These are phyloP conservation scores for Bombardia bombarda DNA, from an alignment of 495 filamentous ascomycete genomes.

Conservation along the genomic window DNA sequence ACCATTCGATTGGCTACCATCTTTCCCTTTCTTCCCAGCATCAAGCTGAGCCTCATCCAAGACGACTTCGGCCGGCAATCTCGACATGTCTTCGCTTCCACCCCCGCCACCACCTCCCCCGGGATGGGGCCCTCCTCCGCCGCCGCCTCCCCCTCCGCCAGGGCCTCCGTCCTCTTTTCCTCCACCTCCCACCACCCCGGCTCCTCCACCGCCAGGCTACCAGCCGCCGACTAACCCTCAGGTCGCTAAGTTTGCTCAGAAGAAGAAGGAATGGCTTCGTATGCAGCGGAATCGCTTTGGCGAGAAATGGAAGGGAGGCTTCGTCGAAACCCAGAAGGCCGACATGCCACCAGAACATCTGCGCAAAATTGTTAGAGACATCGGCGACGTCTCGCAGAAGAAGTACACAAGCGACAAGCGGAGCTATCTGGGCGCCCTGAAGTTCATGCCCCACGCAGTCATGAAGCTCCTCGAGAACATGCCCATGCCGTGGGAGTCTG, in stretches of 20 bases:
- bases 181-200: constrained; percentile 53
- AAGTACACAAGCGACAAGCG: constrained; percentile 99
- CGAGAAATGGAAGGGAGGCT: constrained; percentile 93
- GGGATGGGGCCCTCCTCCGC: constrained; percentile 44
- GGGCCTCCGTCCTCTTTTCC: constrained; percentile 69
- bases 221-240: constrained; percentile 77
- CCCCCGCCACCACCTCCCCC: constrained; percentile 53
- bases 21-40: no score
- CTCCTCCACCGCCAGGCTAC: constrained; percentile 85
- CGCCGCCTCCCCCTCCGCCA: constrained; percentile 70
- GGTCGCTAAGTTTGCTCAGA: constrained; percentile 90
- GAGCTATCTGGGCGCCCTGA: constrained; percentile 92
- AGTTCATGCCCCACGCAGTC: constrained; percentile 99
- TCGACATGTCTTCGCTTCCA: constrained; percentile 65
- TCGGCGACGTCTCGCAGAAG: constrained; percentile 98
- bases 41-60: no score
- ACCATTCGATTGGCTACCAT: no score
- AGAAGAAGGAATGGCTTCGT: constrained; percentile 98
- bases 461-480: constrained; percentile 98
- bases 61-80: no score
- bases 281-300: constrained; percentile 87
- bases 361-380: constrained; percentile 96
- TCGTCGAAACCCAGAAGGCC: constrained; percentile 95
- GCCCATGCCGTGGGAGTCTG: constrained; percentile 99
- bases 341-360: constrained; percentile 99